Base-by-base conservation (phyloP, 345 rosid species). In the Eucalyptus pauciflora region DNA sequence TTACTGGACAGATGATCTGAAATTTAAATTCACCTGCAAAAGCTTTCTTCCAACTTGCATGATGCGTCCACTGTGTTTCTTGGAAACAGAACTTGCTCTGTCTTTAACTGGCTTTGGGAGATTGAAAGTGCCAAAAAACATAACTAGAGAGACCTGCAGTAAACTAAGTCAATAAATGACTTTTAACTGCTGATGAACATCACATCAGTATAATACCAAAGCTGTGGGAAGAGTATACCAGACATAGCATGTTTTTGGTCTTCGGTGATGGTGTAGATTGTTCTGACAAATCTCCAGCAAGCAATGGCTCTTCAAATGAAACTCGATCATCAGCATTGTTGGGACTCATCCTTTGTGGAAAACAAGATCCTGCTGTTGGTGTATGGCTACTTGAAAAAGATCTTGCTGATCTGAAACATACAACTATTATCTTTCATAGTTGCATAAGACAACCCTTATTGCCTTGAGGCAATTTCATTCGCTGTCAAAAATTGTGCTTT, bases 341-440 rank as follows among this genome's bases (percentile, higher is more conserved):
- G 79, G 94, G 90, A 89, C 93, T 88, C 94, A 93, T 93, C 91
- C 93, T 91, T 90, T 91, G 96, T 86, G 93, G 94, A 90, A 93
- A 89, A 88, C 87, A 89, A 86, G 96, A 93, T 91, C 98, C 98
- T 48, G 92, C 91, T n/a, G 94, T 91, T 83, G 99, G 95, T 48
- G 96, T 94, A 91, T 93, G 96, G 91, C 98, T 96, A 58, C 96
- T 95, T 45, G 99, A 90, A 87, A 97, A 89, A 51, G 97, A 97
- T 92, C 99, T 94, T 58, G 98, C 99, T 20, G 98, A 95, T 92
- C 99, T 97, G 93, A 90, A 50, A 76, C 54, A 88, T 86, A 86
- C 17, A 69, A 24, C 10, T 13, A 62, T 25, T 17, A 25, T 56
- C 24, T 56, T 22, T 49, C 18, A 25, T 48, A 86, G 60, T 49